phyloP scores from a whole-genome alignment of 2,329 filamentous ascomycete genomes.

The Arthrobotrys megalospora region DNA sequence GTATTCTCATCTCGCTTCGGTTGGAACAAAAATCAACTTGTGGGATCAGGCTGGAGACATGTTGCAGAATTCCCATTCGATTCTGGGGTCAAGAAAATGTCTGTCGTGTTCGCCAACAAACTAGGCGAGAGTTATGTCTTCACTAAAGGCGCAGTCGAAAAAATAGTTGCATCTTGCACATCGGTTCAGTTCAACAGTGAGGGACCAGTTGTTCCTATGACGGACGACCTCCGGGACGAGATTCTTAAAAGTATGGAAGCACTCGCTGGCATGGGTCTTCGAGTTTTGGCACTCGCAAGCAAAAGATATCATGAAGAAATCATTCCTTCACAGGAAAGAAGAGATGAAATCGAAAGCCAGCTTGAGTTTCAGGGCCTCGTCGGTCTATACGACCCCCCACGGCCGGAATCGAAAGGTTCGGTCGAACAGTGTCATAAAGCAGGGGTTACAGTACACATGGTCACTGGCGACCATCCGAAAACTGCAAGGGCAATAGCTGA shows the following conservation, averaged over 20 bases:
- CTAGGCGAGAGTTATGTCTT: constrained; percentile 70
- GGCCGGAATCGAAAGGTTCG: constrained; percentile 81
- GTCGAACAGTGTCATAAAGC: constrained; percentile 80
- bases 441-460: constrained; percentile 85
- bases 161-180: constrained; percentile 77
- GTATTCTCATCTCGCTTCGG: constrained; percentile 80
- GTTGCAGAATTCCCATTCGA: constrained; percentile 81
- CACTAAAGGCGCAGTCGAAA: constrained; percentile 79
- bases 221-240: constrained; percentile 68
- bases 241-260: constrained; percentile 79
- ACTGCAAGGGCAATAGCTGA: constrained; percentile 84
- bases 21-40: constrained; percentile 73
- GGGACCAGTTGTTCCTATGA: constrained; percentile 66
- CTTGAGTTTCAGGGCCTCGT: constrained; percentile 84
- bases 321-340: constrained; percentile 69
- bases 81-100: constrained; percentile 83
- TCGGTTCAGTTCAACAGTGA: constrained; percentile 69
- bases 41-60: constrained; percentile 72
- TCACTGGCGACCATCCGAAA: constrained; percentile 85
- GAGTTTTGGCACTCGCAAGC: constrained; percentile 78
- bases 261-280: constrained; percentile 77
- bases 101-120: constrained; percentile 74
- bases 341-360: constrained; percentile 76
- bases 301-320: constrained; percentile 67
- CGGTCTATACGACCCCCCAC: constrained; percentile 88